Base-by-base conservation (phyloP, 371 early-diverging fungal genomes). In the Blastocladiella emersonii region DNA sequence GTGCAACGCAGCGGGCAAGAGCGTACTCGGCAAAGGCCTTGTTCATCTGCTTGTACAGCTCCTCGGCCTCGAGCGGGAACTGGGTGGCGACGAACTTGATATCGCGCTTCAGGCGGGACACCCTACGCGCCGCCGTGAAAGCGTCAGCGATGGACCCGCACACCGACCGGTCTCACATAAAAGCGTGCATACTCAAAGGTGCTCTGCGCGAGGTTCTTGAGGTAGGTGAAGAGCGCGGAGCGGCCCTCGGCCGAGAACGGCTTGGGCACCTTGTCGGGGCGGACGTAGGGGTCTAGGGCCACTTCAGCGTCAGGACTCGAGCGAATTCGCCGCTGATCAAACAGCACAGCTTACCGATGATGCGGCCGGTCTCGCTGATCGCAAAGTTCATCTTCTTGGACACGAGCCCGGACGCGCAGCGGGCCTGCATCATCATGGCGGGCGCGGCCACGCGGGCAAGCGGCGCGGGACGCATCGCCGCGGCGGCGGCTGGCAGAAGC, bases 31-130 rank as follows among this genome's bases (percentile, higher is more conserved):
- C 71, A 57, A 67, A 68, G 6, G 64, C 67, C 56, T 62, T 53
- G 65, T 71, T 71, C 69, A 71, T 69, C 41, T 36, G 43, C 13
- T 64, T 59, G 57, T 71, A 71, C 49, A 64, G 21, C 21, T 63
- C 37, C 61, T 71, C 66, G 30, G 65, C 66, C 34, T 64, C 60
- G n/a, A 37, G 35, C 0, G 56, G 66, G 49, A 70, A 70, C 34
- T 57, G 13, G 10, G 10, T 36, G 19, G 66, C 59, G 15, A 17
- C 35, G 23, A 59, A 59, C 15, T 34, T 23, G 25, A 23, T 3
- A 25, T 32, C 39, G 25, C 8, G 27, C 56, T 56, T 56, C 30
- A 56, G 19, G 41, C 41, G 41, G 19, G 41, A 41, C 41, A 41
- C 41, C 19, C 41, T 41, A 41, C 41, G 19, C 41, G 41, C 3